Evolutionary conservation across 306 rosid species (phyloP), one percentile per base, ranked within the genome.

Genomic region (Rosa lucieae): DNA sequence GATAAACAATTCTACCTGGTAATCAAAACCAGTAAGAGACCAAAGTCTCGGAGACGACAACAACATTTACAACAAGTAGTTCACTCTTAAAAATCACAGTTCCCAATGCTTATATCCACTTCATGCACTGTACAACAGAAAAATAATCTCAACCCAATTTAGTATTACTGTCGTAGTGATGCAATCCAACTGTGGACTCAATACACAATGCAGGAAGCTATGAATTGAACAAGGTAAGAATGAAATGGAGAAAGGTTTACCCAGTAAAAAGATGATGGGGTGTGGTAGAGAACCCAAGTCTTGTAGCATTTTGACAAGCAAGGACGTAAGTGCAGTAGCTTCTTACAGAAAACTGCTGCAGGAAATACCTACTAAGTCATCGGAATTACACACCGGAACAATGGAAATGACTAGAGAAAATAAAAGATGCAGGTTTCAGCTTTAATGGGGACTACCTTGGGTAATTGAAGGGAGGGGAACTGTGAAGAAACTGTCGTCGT

Each of bases 21-120:
- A 62, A 15, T n/a, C 49, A 83, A 56, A 46, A 35, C 51, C 42
- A 80, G 52, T 74, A 35, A 70, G 10, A n/a, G 1, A 70, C 2
- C 21, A 10, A 40, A 67, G 44, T 1, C 5, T 7, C n/a, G 29
- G 3, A 56, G 8, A 56, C 44, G 23, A 67, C n/a, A 2, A 39
- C 40, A 67, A 8, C 29, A 40, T 40, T 29, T 4, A 32, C 1
- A 35, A 4, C 70, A 32, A 32, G 44, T 35, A 65, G 10, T 13
- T 35, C 15, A 32, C n/a, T 65, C n/a, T 29, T 4, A 63, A 35
- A 35, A 63, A 58, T 20, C 12, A 56, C 5, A 1, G 21, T 52
- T 51, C 58, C 58, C 58, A 58, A 58, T 58, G 32, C 32, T 58
- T 58, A 3, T n/a, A 20, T 20, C 61, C 1, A 55, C 18, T 20